Evolutionary conservation across 345 rosid genomes (phyloP).

Genomic region (Syzygium jambos): DNA sequence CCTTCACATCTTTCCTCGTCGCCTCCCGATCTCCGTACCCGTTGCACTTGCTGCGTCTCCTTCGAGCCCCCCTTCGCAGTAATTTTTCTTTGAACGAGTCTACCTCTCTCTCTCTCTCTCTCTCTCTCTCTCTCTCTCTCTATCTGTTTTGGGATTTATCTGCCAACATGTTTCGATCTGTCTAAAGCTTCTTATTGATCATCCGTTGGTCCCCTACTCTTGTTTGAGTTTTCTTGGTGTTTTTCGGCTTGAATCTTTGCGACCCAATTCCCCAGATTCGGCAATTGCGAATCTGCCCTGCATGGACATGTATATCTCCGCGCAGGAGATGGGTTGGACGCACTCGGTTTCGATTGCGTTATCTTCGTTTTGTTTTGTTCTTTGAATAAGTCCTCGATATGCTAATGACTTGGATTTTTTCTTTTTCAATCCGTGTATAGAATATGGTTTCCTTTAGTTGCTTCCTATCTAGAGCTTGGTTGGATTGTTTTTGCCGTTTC

Average conservation of each 20-base stretch:
- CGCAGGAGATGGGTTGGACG: neutral
- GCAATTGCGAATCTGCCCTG: neutral
- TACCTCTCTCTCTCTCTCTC: neutral
- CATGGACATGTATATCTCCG: neutral
- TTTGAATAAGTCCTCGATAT: neutral
- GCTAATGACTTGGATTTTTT: neutral
- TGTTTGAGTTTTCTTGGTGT: neutral
- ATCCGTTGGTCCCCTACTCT: neutral
- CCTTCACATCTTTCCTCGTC: neutral
- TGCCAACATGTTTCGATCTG: neutral
- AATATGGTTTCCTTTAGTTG: neutral
- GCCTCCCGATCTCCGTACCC: neutral
- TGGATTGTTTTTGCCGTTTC: neutral
- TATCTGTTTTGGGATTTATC: neutral
- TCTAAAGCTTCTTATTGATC: neutral
- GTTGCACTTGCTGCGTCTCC: neutral
- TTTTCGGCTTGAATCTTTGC: neutral
- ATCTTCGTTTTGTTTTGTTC: neutral
- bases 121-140: neutral
- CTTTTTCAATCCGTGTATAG: neutral
- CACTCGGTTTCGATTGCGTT: neutral
- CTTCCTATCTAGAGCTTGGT: neutral
- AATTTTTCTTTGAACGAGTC: neutral
- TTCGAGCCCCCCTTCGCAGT: neutral
- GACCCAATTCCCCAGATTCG: neutral